Percentiles rank a stretch among this genome's conserved stretches.
Evolutionary conservation across 139 green algal species (phyloP).

Genomic region (Parachlorella kessleri): DNA sequence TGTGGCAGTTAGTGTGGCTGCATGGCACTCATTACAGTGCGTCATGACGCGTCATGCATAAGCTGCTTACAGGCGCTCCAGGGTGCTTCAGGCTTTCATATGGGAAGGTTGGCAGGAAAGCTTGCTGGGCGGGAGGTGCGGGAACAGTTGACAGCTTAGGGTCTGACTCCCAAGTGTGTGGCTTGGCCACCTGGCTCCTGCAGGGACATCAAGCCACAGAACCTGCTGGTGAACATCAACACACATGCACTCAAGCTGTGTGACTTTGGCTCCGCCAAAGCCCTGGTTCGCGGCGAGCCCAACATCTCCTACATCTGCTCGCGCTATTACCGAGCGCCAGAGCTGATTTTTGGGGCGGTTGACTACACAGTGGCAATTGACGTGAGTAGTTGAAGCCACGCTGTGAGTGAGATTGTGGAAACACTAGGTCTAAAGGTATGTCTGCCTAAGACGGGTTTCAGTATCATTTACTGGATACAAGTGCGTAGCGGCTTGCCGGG

Average conservation of each 20-base stretch:
- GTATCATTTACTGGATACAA: neutral
- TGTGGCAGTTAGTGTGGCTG: too few relatives aligned
- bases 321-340: conserved; percentile 93
- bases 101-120: too few relatives aligned
- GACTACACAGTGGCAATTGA: conserved; percentile 99
- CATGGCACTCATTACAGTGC: too few relatives aligned
- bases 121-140: too few relatives aligned
- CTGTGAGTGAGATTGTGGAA: neutral
- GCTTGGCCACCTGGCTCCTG: too few relatives aligned
- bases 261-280: conserved; percentile 99
- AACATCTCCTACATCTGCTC: conserved; percentile 99
- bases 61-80: too few relatives aligned
- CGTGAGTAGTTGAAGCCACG: conserved; percentile 41
- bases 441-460: too few relatives aligned
- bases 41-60: too few relatives aligned
- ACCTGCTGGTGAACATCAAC: conserved; percentile 93
- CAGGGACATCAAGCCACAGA: conserved; percentile 96
- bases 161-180: too few relatives aligned
- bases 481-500: neutral
- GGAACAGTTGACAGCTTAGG: too few relatives aligned
- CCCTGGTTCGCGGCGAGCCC: conserved; percentile 89
- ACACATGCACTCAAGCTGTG: conserved; percentile 97
- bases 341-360: conserved; percentile 99
- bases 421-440: neutral
- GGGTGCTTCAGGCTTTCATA: too few relatives aligned